Evolutionary conservation across 495 filamentous ascomycete genomes (phyloP).

Genomic region (Penicillium roqueforti): DNA sequence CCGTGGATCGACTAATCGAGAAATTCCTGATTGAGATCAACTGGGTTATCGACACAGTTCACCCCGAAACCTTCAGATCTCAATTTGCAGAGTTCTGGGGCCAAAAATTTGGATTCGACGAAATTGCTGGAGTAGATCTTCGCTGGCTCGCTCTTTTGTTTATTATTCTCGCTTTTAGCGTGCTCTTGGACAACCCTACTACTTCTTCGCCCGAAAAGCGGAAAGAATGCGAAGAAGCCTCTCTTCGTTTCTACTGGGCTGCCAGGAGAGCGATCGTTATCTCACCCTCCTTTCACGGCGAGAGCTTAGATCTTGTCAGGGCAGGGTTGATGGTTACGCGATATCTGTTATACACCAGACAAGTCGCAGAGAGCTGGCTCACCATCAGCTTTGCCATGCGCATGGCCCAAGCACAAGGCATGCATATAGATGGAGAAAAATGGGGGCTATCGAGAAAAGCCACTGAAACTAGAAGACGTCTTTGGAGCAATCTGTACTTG

Average conservation of each 20-base stretch:
- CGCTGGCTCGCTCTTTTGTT: conserved; percentile 17
- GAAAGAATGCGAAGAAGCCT: conserved; percentile 18
- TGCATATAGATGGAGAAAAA: conserved; percentile 19
- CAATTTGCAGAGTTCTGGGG: conserved; percentile 19
- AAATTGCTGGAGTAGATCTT: conserved; percentile 15
- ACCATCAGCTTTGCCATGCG: conserved; percentile 18
- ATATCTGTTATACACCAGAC: conserved; percentile 15
- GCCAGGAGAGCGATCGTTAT: conserved; percentile 17
- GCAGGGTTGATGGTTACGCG: conserved; percentile 18
- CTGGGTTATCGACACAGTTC: conserved; percentile 15
- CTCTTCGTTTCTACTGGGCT: conserved; percentile 17
- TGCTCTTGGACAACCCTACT: conserved; percentile 9
- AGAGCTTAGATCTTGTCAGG: conserved; percentile 17
- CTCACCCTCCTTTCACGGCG: conserved; percentile 17
- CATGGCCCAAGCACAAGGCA: conserved; percentile 18
- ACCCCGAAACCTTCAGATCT: conserved; percentile 12
- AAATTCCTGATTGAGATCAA: conserved; percentile 16
- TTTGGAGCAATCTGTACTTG: conserved; percentile 16
- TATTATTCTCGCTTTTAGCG: conserved; percentile 15
- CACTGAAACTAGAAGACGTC: conserved; percentile 10
- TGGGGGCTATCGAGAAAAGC: conserved; percentile 15
- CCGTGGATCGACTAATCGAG: conserved; percentile 15
- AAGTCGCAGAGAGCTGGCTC: conserved; percentile 16
- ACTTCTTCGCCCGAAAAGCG: conserved; percentile 12
- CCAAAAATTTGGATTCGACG: conserved; percentile 17